Evolutionary conservation across 441 rosid species (phyloP).

Genomic region (Flueggea neowawraea): DNA sequence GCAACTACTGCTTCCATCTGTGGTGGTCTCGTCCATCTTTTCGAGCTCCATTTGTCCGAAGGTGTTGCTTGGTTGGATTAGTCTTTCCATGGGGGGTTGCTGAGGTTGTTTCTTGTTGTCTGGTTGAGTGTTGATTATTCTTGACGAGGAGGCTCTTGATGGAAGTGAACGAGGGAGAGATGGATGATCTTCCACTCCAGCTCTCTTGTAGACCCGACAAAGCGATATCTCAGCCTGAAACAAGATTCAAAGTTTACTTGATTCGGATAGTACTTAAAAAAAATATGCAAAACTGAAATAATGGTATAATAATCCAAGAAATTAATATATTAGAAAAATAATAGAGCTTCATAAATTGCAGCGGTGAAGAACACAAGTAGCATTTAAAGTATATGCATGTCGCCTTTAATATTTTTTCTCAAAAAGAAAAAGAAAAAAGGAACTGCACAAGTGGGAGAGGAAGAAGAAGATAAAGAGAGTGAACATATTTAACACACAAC

Average conservation of each 20-base stretch:
- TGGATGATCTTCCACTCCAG: conserved; percentile 95
- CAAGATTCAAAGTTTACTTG: not conserved
- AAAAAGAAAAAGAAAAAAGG: too few relatives aligned
- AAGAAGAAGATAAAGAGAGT: too few relatives aligned
- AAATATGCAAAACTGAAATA: not conserved
- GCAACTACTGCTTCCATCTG: conserved; percentile 36
- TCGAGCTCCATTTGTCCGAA: conserved; percentile 31
- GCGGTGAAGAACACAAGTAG: too few relatives aligned
- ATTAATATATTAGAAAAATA: too few relatives aligned
- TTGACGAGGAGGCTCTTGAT: conserved; percentile 40
- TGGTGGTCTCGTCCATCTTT: conserved; percentile 48
- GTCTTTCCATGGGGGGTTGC: conserved; percentile 20
- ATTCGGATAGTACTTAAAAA: not conserved
- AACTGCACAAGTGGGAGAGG: too few relatives aligned
- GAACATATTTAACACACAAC: too few relatives aligned
- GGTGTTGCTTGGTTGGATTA: conserved; percentile 11
- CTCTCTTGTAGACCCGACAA: conserved; percentile 94
- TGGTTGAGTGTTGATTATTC: conserved; percentile 12
- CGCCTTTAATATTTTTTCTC: too few relatives aligned
- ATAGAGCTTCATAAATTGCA: too few relatives aligned
- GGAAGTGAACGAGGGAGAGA: conserved; percentile 80
- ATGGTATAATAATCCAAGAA: not conserved
- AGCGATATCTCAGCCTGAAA: conserved; percentile 88
- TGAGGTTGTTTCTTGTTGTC: conserved; percentile 32
- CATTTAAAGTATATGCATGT: too few relatives aligned